phyloP scores from a whole-genome alignment of 1,284 basidiomycete genomes.

The Xanthoconium separans region DNA sequence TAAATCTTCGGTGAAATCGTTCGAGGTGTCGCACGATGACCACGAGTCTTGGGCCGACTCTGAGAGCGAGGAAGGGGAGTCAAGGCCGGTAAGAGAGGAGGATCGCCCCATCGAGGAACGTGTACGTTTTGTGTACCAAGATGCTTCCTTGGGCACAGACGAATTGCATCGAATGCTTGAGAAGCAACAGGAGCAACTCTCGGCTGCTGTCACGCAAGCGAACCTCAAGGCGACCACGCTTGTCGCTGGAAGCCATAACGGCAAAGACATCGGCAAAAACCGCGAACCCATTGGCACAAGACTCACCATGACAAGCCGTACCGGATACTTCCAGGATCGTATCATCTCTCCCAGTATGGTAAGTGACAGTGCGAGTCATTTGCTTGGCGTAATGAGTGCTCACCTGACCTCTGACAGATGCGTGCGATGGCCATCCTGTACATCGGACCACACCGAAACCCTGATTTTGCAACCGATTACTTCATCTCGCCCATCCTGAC shows the following conservation, averaged over 20 bases:
- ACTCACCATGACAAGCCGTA: conserved; percentile 94
- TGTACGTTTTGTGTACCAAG: conserved; percentile 52
- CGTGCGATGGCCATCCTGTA: conserved; percentile 98
- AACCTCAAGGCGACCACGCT: conserved; percentile 43
- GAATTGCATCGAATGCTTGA: conserved; percentile 38
- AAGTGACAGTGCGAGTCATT: conserved; percentile 30
- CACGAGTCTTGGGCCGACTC: conserved; percentile 49
- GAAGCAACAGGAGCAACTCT: conserved; percentile 48
- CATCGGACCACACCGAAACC: conserved; percentile 88
- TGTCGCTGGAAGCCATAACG: conserved; percentile 24
- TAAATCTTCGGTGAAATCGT: conserved; percentile 31
- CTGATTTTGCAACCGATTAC: conserved; percentile 94
- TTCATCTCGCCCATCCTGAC: conserved; percentile 92
- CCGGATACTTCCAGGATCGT: conserved; percentile 92
- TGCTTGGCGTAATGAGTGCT: conserved; percentile 1
- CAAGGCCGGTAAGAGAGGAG: conserved; percentile 49
- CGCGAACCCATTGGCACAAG: conserved; percentile 74
- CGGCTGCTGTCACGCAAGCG: conserved; percentile 49
- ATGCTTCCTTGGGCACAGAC: conserved; percentile 19
- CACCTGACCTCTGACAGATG: conserved; percentile 64
- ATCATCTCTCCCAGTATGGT: conserved; percentile 93
- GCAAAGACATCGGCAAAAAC: conserved; percentile 34
- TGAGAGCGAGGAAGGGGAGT: conserved; percentile 52
- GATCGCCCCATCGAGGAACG: conserved; percentile 63
- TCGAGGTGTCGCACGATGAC: conserved; percentile 33